phyloP scores from a whole-genome alignment of 2,329 filamentous ascomycete species.

The Xylariaceae sp. region DNA sequence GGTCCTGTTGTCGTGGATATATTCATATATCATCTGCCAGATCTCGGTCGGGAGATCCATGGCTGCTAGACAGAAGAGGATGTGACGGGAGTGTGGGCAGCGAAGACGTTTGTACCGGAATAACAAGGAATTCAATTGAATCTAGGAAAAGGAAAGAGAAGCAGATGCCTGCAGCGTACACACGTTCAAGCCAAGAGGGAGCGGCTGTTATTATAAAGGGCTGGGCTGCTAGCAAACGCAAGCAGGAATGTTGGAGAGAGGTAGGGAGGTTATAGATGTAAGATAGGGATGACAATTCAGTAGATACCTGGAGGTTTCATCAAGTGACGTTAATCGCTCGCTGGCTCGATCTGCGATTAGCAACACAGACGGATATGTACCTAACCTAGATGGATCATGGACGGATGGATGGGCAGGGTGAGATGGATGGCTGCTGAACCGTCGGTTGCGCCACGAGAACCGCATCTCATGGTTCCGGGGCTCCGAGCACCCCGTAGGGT shows the following conservation, averaged over 20 bases:
- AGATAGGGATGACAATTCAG: background rate
- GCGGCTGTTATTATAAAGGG: background rate
- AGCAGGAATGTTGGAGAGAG: background rate
- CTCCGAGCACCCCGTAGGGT: too few species aligned
- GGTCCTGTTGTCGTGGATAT: slow-evolving; percentile 17
- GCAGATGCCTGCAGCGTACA: background rate
- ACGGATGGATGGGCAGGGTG: too few species aligned
- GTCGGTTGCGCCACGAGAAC: too few species aligned
- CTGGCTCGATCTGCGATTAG: too few species aligned
- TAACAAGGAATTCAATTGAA: background rate
- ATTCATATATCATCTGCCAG: slow-evolving; percentile 22
- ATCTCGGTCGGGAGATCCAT: slow-evolving; percentile 24
- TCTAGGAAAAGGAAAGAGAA: background rate
- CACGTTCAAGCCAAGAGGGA: background rate
- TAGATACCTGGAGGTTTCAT: too few species aligned
- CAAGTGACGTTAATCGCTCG: too few species aligned
- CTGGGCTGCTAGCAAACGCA: background rate
- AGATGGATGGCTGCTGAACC: too few species aligned
- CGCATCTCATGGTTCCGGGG: too few species aligned
- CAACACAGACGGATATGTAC: too few species aligned
- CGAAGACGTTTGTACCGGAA: background rate
- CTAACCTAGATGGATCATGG: too few species aligned
- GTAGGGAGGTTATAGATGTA: too few species aligned
- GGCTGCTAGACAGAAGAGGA: background rate
- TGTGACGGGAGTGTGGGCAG: background rate